These are phyloP conservation scores for Euphrasia confusa DNA, from an alignment of 257 asterid genomes.

Conservation along the genomic window DNA sequence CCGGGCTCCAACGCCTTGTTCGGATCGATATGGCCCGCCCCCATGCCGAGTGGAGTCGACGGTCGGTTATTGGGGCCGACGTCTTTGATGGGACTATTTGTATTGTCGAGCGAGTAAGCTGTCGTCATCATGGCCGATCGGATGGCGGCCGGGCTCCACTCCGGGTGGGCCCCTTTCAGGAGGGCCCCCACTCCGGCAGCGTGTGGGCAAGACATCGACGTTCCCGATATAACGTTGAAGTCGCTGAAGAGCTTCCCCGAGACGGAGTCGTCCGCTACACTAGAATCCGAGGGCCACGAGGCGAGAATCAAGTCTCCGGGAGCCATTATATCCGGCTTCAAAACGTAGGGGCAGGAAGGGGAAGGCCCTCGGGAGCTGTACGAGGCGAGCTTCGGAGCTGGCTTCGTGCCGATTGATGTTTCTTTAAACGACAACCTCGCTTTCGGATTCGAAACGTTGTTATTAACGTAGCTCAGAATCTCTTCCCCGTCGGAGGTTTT, in stretches of 20 bases:
- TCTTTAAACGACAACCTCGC: conserved; percentile 41
- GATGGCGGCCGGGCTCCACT: conserved; percentile 66
- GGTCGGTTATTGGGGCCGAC: conserved; percentile 22
- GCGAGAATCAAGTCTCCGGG: conserved; percentile 5
- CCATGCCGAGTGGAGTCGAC: conserved; percentile 37
- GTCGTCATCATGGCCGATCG: conserved; percentile 81
- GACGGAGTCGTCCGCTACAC: not conserved
- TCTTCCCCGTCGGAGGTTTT: conserved; percentile 36
- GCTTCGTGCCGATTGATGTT: conserved; percentile 40
- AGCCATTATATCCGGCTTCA: conserved; percentile 24
- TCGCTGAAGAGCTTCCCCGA: conserved; percentile 18
- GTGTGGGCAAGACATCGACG: conserved; percentile 86
- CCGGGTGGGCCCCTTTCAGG: conserved; percentile 47
- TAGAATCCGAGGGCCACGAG: not conserved
- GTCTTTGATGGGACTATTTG: conserved; percentile 30
- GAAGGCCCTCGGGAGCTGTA: conserved; percentile 91
- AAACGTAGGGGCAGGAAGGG: conserved; percentile 47
- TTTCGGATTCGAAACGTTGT: conserved; percentile 26
- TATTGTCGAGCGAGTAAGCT: conserved; percentile 40
- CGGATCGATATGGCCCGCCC: conserved; percentile 71
- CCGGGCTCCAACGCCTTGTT: conserved; percentile 73
- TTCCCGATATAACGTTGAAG: conserved; percentile 66
- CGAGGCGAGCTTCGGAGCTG: conserved; percentile 53
- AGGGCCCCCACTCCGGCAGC: conserved; percentile 65
- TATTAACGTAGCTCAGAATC: conserved; percentile 39